Conservation (phyloP, 1,139 yeast species). For the Ogataea hybrid region DNA sequence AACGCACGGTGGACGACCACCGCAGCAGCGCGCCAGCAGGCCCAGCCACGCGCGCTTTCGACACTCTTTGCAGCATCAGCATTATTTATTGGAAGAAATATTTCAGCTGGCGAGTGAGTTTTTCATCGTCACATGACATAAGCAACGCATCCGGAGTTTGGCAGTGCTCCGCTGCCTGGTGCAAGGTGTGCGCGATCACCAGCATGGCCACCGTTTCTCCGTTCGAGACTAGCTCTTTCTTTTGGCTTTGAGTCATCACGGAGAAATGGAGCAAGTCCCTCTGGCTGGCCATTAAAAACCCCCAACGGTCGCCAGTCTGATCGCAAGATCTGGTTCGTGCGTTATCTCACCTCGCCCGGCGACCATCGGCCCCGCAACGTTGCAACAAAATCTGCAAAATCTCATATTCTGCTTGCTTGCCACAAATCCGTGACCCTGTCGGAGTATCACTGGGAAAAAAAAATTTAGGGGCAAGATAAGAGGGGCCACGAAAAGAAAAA, state of each 20-base stretch:
- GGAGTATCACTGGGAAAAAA: constrained; percentile 6
- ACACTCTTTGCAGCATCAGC: constrained; percentile 1
- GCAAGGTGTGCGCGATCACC: not conserved
- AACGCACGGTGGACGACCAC: constrained; percentile 18
- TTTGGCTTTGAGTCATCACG: constrained; percentile 8
- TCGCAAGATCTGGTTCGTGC: not conserved
- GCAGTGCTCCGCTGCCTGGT: not conserved
- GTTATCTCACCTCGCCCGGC: not conserved
- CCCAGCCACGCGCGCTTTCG: not conserved
- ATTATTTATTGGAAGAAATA: not conserved
- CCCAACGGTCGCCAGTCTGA: not conserved
- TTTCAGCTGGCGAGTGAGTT: not conserved
- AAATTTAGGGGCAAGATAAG: constrained; percentile 10
- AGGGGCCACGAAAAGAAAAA: constrained; percentile 4
- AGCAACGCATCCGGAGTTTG: constrained; percentile 2
- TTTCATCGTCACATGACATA: not conserved
- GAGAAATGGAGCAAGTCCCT: constrained; percentile 5
- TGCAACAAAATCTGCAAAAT: not conserved
- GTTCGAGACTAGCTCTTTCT: not conserved
- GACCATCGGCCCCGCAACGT: not conserved
- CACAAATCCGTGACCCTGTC: constrained; percentile 10
- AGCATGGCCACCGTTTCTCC: constrained; percentile 6
- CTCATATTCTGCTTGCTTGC: constrained; percentile 1
- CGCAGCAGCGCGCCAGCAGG: not conserved
- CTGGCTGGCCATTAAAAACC: not conserved